These are phyloP conservation scores for Lasiodiplodia gonubiensis DNA, from an alignment of 2,329 filamentous ascomycete species.

Conservation along the genomic window DNA sequence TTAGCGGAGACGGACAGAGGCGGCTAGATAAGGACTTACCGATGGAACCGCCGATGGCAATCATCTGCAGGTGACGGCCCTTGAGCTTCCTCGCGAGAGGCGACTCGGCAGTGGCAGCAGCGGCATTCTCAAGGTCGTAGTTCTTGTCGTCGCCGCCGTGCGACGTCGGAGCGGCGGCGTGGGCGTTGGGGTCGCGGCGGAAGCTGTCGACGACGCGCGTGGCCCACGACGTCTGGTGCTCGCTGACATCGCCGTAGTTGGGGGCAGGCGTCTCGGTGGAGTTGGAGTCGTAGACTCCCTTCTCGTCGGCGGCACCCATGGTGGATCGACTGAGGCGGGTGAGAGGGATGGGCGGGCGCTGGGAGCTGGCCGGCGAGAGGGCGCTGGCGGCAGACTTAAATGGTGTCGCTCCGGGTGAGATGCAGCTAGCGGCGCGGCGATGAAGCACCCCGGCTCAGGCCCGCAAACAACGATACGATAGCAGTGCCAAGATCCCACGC, in stretches of 20 bases:
- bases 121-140: slow-evolving; percentile 37
- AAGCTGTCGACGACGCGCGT: slow-evolving; percentile 53
- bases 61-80: slow-evolving; percentile 87
- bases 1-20: not conserved
- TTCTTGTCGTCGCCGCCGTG: slow-evolving; percentile 60
- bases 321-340: not conserved
- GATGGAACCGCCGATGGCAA: slow-evolving; percentile 92
- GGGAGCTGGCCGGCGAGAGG: slow-evolving; percentile 2
- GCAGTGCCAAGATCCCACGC: slow-evolving; percentile 26
- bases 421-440: slow-evolving; percentile 15
- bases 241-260: slow-evolving; percentile 44
- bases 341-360: not conserved
- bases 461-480: slow-evolving; percentile 20
- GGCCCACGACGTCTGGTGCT: slow-evolving; percentile 41
- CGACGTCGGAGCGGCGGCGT: slow-evolving; percentile 53
- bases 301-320: slow-evolving; percentile 26
- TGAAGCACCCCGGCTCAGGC: slow-evolving; percentile 18
- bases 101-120: slow-evolving; percentile 54
- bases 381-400: slow-evolving; percentile 18
- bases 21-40: slow-evolving; percentile 34
- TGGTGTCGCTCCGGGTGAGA: slow-evolving; percentile 17
- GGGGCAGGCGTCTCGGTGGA: slow-evolving; percentile 26
- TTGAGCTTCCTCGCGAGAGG: slow-evolving; percentile 67
- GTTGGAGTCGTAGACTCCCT: slow-evolving; percentile 28
- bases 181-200: slow-evolving; percentile 48